Evolutionary conservation across 768 basidiomycete species (phyloP).

Genomic region (Hygrocybe punicea): DNA sequence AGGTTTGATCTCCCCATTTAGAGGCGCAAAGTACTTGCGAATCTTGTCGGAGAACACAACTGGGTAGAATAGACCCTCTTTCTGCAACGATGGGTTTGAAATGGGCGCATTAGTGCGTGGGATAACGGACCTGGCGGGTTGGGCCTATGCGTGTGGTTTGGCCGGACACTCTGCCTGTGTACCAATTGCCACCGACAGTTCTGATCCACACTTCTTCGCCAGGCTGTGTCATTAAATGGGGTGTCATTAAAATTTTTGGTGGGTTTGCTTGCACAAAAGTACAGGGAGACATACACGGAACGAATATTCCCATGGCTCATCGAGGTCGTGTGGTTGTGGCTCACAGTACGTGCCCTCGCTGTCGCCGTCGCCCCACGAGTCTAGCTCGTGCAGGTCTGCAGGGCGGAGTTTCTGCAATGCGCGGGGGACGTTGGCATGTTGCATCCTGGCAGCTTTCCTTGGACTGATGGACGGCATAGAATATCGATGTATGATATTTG

Average conservation of each 20-base stretch:
- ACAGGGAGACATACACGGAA: slow-evolving; percentile 42
- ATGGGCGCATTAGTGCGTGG: neutral
- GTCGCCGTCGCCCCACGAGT: slow-evolving; percentile 32
- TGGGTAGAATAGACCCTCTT: slow-evolving; percentile 52
- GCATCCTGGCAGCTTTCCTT: too few relatives aligned
- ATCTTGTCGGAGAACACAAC: slow-evolving; percentile 48
- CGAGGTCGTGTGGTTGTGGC: slow-evolving; percentile 39
- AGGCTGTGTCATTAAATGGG: slow-evolving; percentile 31
- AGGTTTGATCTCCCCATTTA: slow-evolving; percentile 67
- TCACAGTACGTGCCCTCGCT: slow-evolving; percentile 32
- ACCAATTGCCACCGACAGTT: slow-evolving; percentile 50
- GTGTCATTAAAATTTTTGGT: neutral
- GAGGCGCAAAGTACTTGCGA: slow-evolving; percentile 60
- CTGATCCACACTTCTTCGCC: slow-evolving; percentile 54
- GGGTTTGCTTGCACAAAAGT: neutral
- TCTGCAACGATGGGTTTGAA: slow-evolving; percentile 27
- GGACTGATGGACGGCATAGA: too few relatives aligned
- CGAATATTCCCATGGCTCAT: slow-evolving; percentile 51
- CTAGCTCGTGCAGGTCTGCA: slow-evolving; percentile 2
- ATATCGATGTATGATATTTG: too few relatives aligned
- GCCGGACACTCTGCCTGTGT: slow-evolving; percentile 46
- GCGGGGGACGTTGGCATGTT: too few relatives aligned
- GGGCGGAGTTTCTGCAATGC: slow-evolving; percentile 27
- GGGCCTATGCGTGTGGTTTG: slow-evolving; percentile 42
- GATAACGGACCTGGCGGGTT: slow-evolving; percentile 44